phyloP scores from a whole-genome alignment of 2,329 filamentous ascomycete species.

The Aspergillus melleus region DNA sequence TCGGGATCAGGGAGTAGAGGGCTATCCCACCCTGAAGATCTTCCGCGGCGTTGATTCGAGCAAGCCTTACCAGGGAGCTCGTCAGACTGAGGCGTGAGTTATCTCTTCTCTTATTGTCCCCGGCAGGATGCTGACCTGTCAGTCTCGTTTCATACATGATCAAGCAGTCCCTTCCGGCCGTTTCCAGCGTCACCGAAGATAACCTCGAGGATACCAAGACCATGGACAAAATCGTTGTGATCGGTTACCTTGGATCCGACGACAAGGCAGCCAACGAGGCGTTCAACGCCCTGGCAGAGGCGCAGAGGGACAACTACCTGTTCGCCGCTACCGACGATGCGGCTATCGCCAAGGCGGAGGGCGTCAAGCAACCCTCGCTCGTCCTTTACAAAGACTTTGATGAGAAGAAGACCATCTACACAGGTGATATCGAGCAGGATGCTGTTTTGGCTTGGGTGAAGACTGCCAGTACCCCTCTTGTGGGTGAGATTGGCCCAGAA shows the following conservation, averaged over 20 bases:
- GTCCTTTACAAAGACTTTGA: constrained; percentile 98
- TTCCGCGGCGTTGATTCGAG: constrained; percentile 88
- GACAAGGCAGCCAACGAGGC: constrained; percentile 85
- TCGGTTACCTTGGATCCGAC: constrained; percentile 79
- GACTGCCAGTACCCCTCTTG: constrained; percentile 79
- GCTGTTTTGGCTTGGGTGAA: constrained; percentile 81
- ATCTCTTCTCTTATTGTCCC: background rate
- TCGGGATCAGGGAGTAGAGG: constrained; percentile 86
- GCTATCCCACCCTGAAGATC: constrained; percentile 98
- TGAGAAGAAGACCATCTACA: constrained; percentile 86
- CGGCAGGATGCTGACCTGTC: background rate
- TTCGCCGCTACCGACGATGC: constrained; percentile 87
- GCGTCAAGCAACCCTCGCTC: constrained; percentile 79
- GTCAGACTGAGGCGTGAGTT: constrained; percentile 73
- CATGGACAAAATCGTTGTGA: constrained; percentile 91
- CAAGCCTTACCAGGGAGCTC: constrained; percentile 80
- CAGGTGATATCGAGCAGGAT: constrained; percentile 77
- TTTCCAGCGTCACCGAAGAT: constrained; percentile 78
- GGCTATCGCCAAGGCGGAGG: constrained; percentile 82
- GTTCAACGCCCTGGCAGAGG: constrained; percentile 70
- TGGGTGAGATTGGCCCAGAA: constrained; percentile 95
- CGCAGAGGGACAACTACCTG: constrained; percentile 84
- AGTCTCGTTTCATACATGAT: constrained; percentile 84
- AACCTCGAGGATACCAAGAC: constrained; percentile 95
- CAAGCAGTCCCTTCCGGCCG: constrained; percentile 93